Percentiles rank a stretch among this genome's conserved stretches.
Conservation (phyloP, 192 early-diverging fungal genomes). For the Coemansia sp. region DNA sequence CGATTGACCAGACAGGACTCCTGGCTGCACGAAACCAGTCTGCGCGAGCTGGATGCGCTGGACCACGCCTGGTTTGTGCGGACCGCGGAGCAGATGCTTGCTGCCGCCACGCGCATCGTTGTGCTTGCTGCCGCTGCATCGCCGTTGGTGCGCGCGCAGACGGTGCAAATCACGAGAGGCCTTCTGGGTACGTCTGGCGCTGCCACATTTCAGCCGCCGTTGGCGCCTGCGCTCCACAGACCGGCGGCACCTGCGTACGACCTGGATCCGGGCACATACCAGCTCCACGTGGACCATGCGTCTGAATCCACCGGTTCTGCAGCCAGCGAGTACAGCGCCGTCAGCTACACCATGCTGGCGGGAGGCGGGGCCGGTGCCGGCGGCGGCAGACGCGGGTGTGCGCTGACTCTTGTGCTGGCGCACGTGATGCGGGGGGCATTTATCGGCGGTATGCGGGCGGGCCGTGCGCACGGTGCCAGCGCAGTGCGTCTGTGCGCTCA, state of each 20-base stretch:
- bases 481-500: constrained; percentile 71
- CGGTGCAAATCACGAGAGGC: neutral
- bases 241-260: neutral
- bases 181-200: neutral
- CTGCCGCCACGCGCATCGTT: neutral
- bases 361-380: constrained; percentile 49
- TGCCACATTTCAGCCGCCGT: neutral
- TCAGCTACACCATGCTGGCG: constrained; percentile 74
- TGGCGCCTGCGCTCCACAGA: neutral
- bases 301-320: neutral
- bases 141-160: neutral
- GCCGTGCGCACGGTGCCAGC: neutral
- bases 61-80: neutral
- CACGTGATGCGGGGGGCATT: constrained; percentile 76
- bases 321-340: constrained; percentile 71
- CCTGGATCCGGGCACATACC: constrained; percentile 16
- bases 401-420: constrained; percentile 62
- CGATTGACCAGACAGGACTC: neutral
- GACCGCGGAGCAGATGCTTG: neutral
- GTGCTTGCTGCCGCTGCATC: constrained; percentile 10
- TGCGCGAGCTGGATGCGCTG: neutral
- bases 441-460: constrained; percentile 77
- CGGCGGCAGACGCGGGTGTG: constrained; percentile 58
- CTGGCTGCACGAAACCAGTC: neutral
- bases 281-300: neutral